Evolutionary conservation across 108 stramenopile species (phyloP).

Genomic region (Epithemia pelagica): DNA sequence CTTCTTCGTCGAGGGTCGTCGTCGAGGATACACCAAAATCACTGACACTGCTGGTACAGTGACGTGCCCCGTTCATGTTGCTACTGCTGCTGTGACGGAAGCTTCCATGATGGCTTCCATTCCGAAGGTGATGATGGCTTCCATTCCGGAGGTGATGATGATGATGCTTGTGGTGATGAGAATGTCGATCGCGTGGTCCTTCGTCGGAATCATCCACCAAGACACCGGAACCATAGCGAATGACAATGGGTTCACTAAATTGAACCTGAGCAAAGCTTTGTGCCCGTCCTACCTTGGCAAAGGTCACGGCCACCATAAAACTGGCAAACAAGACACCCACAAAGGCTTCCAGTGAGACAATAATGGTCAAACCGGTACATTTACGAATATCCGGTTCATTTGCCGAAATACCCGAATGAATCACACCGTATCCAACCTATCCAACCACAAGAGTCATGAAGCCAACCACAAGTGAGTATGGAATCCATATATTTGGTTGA

Average conservation of each 20-base stretch:
- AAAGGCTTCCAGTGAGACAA: conserved; percentile 56
- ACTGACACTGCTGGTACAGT: background rate
- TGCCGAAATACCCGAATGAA: conserved; percentile 33
- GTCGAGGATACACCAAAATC: background rate
- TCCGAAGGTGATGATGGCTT: background rate
- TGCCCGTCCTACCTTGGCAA: conserved; percentile 64
- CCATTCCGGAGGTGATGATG: background rate
- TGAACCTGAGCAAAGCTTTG: conserved; percentile 45
- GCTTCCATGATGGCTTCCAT: background rate
- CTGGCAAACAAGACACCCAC: conserved; percentile 59
- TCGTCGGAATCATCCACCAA: conserved; percentile 7
- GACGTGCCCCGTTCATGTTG: no score
- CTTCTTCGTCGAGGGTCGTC: background rate
- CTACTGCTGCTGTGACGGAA: background rate
- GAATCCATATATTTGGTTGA: no score
- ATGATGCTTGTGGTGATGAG: background rate
- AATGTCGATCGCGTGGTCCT: background rate
- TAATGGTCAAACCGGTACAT: conserved; percentile 43
- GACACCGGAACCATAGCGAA: conserved; percentile 53
- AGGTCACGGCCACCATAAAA: conserved; percentile 57
- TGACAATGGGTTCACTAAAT: conserved; percentile 49
- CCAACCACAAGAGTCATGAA: background rate
- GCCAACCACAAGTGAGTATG: no score
- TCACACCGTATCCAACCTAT: conserved; percentile 37
- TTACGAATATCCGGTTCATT: conserved; percentile 11